A percentile compares a stretch with the other conserved stretches of the same genome.
phyloP scores from a whole-genome alignment of 2,329 filamentous ascomycete genomes.

The Microsporum audouinii region DNA sequence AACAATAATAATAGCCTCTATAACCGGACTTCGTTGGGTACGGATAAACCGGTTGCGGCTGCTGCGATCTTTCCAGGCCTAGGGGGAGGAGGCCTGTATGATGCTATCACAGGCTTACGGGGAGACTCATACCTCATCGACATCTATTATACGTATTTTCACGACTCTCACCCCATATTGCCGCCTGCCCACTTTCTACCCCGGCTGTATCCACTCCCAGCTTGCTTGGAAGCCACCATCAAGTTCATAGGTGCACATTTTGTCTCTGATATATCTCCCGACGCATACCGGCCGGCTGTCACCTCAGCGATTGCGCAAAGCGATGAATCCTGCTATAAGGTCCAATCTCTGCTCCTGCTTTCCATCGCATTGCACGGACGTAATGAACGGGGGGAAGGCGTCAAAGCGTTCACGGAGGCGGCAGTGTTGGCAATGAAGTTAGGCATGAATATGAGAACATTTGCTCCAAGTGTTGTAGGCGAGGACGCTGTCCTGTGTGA shows the following conservation, averaged over 20 bases:
- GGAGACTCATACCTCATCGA: slow-evolving; percentile 37
- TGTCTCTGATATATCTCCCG: slow-evolving; percentile 35
- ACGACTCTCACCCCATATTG: slow-evolving; percentile 46
- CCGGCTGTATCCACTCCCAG: slow-evolving; percentile 30
- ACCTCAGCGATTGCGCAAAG: slow-evolving; percentile 26
- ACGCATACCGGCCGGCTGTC: slow-evolving; percentile 32
- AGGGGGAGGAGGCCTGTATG: slow-evolving; percentile 17
- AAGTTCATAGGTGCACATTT: slow-evolving; percentile 48
- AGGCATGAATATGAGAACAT: slow-evolving; percentile 60
- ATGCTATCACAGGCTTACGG: slow-evolving; percentile 16
- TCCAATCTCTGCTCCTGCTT: slow-evolving; percentile 68
- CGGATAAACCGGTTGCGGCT: slow-evolving; percentile 24
- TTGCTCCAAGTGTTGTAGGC: slow-evolving; percentile 51
- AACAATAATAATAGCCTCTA: neutral
- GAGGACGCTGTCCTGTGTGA: slow-evolving; percentile 63
- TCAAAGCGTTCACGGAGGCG: slow-evolving; percentile 54
- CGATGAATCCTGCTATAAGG: slow-evolving; percentile 47
- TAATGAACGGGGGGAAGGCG: slow-evolving; percentile 58
- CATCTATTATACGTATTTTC: slow-evolving; percentile 47
- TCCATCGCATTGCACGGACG: slow-evolving; percentile 68
- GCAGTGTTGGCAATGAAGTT: slow-evolving; percentile 64
- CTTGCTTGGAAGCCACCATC: slow-evolving; percentile 43
- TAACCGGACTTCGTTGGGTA: slow-evolving; percentile 6
- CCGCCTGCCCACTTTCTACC: slow-evolving; percentile 37
- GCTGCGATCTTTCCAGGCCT: neutral